Percentiles rank a stretch among this genome's conserved stretches.
These are phyloP conservation scores for Bolboschoenus planiculmis DNA, from an alignment of 176 grass and related monocot genomes.

Conservation along the genomic window DNA sequence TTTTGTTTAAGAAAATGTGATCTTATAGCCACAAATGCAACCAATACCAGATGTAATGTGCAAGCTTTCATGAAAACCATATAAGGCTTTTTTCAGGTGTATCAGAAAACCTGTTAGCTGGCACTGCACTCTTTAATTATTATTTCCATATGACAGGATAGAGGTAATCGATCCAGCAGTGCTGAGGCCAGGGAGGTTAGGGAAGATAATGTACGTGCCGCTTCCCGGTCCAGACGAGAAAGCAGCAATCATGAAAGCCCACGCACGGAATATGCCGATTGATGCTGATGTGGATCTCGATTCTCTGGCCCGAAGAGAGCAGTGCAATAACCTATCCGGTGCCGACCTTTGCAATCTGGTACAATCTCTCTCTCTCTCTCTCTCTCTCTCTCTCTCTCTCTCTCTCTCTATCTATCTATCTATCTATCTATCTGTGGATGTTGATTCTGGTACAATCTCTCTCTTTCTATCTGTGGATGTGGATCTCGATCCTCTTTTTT, in stretches of 20 bases:
- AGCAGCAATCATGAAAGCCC: conserved; percentile 59
- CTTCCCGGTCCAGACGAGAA: conserved; percentile 52
- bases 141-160: conserved; percentile 25
- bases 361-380: background rate
- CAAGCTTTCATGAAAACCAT: too few relatives aligned
- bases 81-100: too few relatives aligned
- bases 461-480: too few relatives aligned
- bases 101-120: too few relatives aligned
- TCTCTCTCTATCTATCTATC: background rate
- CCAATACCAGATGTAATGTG: too few relatives aligned
- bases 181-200: conserved; percentile 63
- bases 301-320: conserved; percentile 36
- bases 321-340: conserved; percentile 59
- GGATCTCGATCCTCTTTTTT: background rate
- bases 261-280: conserved; percentile 43
- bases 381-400: too few relatives aligned
- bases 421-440: background rate
- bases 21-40: too few relatives aligned
- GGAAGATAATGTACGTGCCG: conserved; percentile 66
- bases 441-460: background rate
- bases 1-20: too few relatives aligned
- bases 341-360: conserved; percentile 66
- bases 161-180: conserved; percentile 82
- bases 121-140: too few relatives aligned
- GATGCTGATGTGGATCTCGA: conserved; percentile 42